Evolutionary conservation across 2,329 filamentous ascomycete species (phyloP).

Genomic region (Pyricularia sp.): DNA sequence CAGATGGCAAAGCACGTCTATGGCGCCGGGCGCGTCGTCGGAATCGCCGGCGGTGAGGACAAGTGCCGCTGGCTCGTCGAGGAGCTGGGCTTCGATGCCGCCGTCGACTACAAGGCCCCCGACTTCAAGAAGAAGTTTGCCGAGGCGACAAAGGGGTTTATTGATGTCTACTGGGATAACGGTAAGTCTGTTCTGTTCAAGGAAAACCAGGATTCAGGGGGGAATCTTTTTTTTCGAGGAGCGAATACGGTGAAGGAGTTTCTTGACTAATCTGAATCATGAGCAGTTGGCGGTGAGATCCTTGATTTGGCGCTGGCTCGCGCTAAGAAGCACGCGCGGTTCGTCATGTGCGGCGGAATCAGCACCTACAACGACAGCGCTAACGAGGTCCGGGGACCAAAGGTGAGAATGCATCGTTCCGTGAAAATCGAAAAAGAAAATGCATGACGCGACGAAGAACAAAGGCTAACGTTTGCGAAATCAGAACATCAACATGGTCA

Average conservation of each 20-base stretch:
- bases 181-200: constrained; percentile 6
- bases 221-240: too few species aligned
- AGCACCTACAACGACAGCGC: constrained; percentile 63
- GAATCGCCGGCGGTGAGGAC: constrained; percentile 40
- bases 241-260: too few species aligned
- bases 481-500: constrained; percentile 16
- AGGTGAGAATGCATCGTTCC: constrained; percentile 16
- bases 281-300: constrained; percentile 52
- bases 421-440: not conserved
- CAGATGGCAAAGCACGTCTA: constrained; percentile 55
- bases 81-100: constrained; percentile 53
- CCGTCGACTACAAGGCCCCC: constrained; percentile 55
- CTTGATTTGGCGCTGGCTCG: constrained; percentile 50
- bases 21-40: constrained; percentile 29
- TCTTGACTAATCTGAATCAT: not conserved
- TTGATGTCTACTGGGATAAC: constrained; percentile 64
- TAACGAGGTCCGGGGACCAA: constrained; percentile 39
- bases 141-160: constrained; percentile 41
- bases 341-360: constrained; percentile 61
- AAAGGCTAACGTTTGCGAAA: constrained; percentile 6
- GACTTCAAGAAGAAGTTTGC: constrained; percentile 48
- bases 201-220: too few species aligned
- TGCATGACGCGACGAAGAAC: not conserved
- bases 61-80: constrained; percentile 50
- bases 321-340: constrained; percentile 49